A percentile compares a stretch with the other conserved stretches of the same genome.
These are phyloP conservation scores for Boletus reticuloceps DNA, from an alignment of 768 basidiomycete genomes.

Conservation along the genomic window DNA sequence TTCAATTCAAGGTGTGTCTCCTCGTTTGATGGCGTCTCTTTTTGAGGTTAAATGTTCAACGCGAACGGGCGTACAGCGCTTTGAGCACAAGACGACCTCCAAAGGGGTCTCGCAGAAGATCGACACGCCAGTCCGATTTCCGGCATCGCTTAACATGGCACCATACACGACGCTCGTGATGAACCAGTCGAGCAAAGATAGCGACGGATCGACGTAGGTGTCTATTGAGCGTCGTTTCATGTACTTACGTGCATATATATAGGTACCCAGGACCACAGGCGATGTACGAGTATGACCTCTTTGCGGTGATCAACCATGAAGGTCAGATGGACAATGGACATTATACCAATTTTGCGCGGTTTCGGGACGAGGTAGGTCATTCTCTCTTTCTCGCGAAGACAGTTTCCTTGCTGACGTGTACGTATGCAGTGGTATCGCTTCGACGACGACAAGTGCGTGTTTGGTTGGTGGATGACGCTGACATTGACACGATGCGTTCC, in stretches of 20 bases:
- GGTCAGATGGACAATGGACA: slow-evolving; percentile 94
- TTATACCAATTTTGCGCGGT: slow-evolving; percentile 85
- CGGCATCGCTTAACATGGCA: slow-evolving; percentile 82
- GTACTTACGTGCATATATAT: background rate
- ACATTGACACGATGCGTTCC: background rate
- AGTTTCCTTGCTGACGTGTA: background rate
- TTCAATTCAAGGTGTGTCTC: slow-evolving; percentile 79
- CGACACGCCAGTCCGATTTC: slow-evolving; percentile 78
- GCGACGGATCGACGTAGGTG: slow-evolving; percentile 27
- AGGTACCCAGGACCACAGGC: slow-evolving; percentile 57
- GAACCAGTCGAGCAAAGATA: slow-evolving; percentile 48
- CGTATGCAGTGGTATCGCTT: slow-evolving; percentile 80
- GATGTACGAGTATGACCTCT: slow-evolving; percentile 88
- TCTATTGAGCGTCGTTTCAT: background rate
- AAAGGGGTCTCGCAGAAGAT: slow-evolving; percentile 80
- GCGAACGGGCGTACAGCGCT: slow-evolving; percentile 53
- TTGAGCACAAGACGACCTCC: slow-evolving; percentile 81
- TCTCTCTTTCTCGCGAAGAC: too few relatives aligned
- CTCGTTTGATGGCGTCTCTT: background rate
- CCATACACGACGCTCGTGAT: slow-evolving; percentile 73
- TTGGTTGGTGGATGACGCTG: background rate
- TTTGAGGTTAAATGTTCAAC: background rate
- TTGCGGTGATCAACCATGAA: slow-evolving; percentile 92
- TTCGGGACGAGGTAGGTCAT: slow-evolving; percentile 73
- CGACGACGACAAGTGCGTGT: slow-evolving; percentile 85